Conservation (phyloP, 495 filamentous ascomycete genomes). For the Penicillium atrosanguineum region DNA sequence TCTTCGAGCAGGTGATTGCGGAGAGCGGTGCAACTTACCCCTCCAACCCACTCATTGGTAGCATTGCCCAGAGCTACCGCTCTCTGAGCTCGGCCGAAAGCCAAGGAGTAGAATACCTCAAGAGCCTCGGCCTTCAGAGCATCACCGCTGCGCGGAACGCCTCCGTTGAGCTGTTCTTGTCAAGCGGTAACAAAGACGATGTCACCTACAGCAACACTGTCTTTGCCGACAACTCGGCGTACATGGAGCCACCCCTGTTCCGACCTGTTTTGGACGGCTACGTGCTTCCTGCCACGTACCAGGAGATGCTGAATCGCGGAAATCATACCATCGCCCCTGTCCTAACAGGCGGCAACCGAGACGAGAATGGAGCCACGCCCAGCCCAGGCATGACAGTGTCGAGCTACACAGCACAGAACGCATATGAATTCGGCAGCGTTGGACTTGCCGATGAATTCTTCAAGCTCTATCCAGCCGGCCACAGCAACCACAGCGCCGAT, state of each 20-base stretch:
- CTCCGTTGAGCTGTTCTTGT: too few species aligned
- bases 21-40: constrained; percentile 19
- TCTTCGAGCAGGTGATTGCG: constrained; percentile 11
- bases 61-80: constrained; percentile 10
- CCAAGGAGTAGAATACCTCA: constrained; percentile 11
- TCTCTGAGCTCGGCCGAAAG: constrained; percentile 12
- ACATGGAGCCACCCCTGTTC: constrained; percentile 13
- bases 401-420: constrained; percentile 11
- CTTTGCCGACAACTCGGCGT: too few species aligned
- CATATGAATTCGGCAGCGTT: constrained; percentile 8
- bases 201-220: too few species aligned
- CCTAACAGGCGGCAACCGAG: constrained; percentile 20
- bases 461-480: constrained; percentile 13
- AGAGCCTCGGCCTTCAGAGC: constrained; percentile 6
- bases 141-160: too few species aligned
- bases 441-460: constrained; percentile 14
- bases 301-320: constrained; percentile 2
- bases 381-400: too few species aligned
- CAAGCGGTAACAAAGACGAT: too few species aligned
- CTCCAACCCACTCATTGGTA: constrained; percentile 11
- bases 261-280: constrained; percentile 19
- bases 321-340: constrained; percentile 17
- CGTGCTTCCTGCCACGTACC: constrained; percentile 12
- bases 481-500: constrained; percentile 8
- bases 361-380: constrained; percentile 14